Conservation (phyloP, 2,329 filamentous ascomycete species). For the Grosmannia clavigera region DNA sequence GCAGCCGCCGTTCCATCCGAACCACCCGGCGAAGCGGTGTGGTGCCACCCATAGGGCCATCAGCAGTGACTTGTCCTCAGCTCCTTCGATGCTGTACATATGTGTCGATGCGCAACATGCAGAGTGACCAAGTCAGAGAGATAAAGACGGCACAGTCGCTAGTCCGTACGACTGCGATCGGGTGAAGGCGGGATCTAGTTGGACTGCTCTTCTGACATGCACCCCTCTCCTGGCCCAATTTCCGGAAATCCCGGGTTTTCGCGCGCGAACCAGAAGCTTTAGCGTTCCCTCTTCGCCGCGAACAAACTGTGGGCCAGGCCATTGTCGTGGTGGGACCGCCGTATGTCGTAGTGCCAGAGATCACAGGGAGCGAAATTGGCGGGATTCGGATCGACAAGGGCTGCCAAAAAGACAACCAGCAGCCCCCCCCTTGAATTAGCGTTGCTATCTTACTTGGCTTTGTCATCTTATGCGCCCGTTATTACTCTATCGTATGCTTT, state of each 20-base stretch:
- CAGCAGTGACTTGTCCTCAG: not conserved
- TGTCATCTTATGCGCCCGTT: not conserved
- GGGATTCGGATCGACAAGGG: conserved; percentile 3
- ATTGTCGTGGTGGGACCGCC: not conserved
- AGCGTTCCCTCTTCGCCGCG: not conserved
- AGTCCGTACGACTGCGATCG: not conserved
- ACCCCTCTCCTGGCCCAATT: not conserved
- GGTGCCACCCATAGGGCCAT: not conserved
- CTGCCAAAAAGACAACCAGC: not conserved
- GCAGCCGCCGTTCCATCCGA: not conserved
- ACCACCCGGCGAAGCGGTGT: not conserved
- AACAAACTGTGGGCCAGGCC: not conserved
- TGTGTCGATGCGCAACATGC: not conserved
- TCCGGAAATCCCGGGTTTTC: conserved; percentile 3
- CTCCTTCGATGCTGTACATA: not conserved
- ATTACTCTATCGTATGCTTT: not conserved
- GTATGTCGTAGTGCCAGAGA: not conserved
- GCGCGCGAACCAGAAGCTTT: not conserved
- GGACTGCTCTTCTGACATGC: not conserved
- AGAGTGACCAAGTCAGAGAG: not conserved
- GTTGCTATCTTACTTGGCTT: not conserved
- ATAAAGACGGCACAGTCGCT: not conserved
- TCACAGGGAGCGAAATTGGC: conserved; percentile 3
- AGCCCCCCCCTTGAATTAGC: not conserved
- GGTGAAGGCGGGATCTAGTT: conserved; percentile 1